Evolutionary conservation across 129 eudicot species (phyloP).

Genomic region (Rutidosis leptorrhynchoides): DNA sequence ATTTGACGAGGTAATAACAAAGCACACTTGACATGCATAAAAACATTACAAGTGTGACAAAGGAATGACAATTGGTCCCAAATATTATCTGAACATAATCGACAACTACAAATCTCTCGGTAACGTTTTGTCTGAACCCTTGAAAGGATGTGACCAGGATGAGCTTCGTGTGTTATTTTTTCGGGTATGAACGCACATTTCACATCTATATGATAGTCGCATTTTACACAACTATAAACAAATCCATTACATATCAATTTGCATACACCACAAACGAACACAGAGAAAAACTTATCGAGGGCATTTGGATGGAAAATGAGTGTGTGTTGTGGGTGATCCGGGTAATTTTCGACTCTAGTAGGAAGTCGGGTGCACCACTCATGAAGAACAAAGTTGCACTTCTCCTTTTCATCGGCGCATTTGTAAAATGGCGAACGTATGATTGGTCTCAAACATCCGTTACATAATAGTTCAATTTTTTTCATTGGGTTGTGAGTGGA

Average conservation of each 20-base stretch:
- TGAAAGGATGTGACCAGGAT: conserved; percentile 1
- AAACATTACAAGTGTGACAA: neutral
- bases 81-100: neutral
- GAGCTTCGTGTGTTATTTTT: conserved; percentile 7
- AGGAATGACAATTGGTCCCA: neutral
- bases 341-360: neutral
- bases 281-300: neutral
- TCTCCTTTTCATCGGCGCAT: neutral
- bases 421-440: conserved; percentile 12
- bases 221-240: neutral
- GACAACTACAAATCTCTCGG: neutral
- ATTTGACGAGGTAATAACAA: conserved; percentile 2
- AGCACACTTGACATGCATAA: neutral
- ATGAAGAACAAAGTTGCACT: neutral
- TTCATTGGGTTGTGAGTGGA: neutral
- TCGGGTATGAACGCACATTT: conserved; percentile 1
- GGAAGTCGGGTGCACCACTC: conserved; percentile 22
- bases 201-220: conserved; percentile 1
- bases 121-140: neutral
- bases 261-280: neutral
- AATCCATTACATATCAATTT: neutral
- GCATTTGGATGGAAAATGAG: neutral
- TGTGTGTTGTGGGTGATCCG: conserved; percentile 10
- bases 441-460: conserved; percentile 7
- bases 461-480: neutral